Evolutionary conservation across 495 filamentous ascomycete species (phyloP).

Genomic region (Annulohypoxylon bovei): DNA sequence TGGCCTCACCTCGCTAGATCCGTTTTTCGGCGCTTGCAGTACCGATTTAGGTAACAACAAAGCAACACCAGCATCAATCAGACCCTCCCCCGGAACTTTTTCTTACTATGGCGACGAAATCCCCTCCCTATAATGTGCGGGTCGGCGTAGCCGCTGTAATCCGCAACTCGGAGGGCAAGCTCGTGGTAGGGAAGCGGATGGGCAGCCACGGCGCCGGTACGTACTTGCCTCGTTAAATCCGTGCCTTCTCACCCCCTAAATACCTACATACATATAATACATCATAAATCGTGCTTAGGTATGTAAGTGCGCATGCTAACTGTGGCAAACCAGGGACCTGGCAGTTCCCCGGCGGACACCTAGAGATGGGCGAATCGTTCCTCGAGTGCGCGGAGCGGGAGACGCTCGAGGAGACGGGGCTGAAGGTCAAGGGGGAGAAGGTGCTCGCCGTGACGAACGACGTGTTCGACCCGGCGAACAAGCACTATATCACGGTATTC

Average conservation of each 20-base stretch:
- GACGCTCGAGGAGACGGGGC: constrained; percentile 72
- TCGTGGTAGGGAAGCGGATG: constrained; percentile 55
- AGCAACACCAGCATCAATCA: neutral
- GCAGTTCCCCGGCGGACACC: constrained; percentile 74
- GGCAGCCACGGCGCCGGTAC: constrained; percentile 54
- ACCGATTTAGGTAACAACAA: constrained; percentile 4
- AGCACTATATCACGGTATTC: constrained; percentile 76
- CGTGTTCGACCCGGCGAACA: constrained; percentile 59
- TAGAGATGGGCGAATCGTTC: constrained; percentile 70
- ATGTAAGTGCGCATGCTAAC: neutral
- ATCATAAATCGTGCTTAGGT: neutral
- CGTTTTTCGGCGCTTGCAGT: constrained; percentile 8
- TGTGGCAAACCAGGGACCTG: constrained; percentile 57
- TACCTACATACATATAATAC: neutral
- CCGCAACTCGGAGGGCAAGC: constrained; percentile 43
- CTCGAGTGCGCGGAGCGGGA: constrained; percentile 70
- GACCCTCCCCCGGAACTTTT: neutral
- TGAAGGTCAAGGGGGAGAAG: constrained; percentile 57
- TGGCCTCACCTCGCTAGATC: neutral
- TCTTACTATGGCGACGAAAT: constrained; percentile 9
- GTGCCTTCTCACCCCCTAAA: neutral
- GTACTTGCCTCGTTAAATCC: neutral
- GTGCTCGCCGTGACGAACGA: constrained; percentile 69
- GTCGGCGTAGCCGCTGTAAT: constrained; percentile 57
- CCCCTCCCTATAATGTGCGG: constrained; percentile 33